Percentiles rank a stretch among this genome's conserved stretches.
These are phyloP conservation scores for Daldinia eschscholtzii DNA, from an alignment of 2,329 filamentous ascomycete genomes.

Conservation along the genomic window DNA sequence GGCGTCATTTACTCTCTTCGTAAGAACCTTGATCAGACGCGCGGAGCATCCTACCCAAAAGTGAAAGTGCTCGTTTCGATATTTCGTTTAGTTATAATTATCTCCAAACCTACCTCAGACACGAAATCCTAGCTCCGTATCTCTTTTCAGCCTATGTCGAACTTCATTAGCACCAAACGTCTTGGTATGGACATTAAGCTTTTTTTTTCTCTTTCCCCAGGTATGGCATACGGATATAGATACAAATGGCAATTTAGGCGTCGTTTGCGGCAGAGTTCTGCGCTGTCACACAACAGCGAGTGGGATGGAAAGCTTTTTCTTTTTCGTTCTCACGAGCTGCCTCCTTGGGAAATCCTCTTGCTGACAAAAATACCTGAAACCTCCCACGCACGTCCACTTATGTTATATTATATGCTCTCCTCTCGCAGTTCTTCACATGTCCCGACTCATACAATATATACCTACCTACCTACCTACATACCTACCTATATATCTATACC, in stretches of 20 bases:
- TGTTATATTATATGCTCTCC: slow-evolving; percentile 15
- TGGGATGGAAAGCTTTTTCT: background rate
- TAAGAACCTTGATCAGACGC: slow-evolving; percentile 4
- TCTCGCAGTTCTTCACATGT: slow-evolving; percentile 6
- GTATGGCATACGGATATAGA: background rate
- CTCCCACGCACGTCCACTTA: slow-evolving; percentile 20
- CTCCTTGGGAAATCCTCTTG: slow-evolving; percentile 27
- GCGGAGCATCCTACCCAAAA: slow-evolving; percentile 3
- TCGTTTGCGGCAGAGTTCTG: slow-evolving; percentile 12
- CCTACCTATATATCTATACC: slow-evolving; percentile 3
- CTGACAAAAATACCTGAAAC: slow-evolving; percentile 38
- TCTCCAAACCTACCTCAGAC: slow-evolving; percentile 8
- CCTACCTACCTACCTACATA: background rate
- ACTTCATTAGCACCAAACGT: background rate
- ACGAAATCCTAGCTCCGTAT: slow-evolving; percentile 6
- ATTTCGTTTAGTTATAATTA: slow-evolving; percentile 6
- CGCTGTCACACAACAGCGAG: background rate
- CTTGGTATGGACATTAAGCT: background rate
- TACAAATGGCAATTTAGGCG: slow-evolving; percentile 1
- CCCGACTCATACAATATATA: background rate
- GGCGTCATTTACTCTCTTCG: background rate
- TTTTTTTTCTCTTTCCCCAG: background rate
- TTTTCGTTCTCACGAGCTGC: slow-evolving; percentile 22
- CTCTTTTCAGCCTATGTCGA: slow-evolving; percentile 8
- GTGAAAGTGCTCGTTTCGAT: background rate